Evolutionary conservation across 2,329 filamentous ascomycete species (phyloP).

Genomic region (Trichoderma koningiopsis): DNA sequence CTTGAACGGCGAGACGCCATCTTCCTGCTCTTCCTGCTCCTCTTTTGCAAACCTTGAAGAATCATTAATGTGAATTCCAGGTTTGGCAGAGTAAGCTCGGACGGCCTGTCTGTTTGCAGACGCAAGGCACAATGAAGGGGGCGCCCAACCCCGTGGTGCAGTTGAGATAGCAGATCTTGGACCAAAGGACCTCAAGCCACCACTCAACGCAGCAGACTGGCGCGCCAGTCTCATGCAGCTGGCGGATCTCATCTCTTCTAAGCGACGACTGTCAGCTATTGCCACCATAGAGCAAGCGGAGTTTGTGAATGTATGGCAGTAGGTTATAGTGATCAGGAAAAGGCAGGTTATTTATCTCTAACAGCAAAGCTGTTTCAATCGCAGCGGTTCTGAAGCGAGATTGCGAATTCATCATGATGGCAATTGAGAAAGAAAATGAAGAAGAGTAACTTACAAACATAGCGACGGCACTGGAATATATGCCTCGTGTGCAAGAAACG

Average conservation of each 20-base stretch:
- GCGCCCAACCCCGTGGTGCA: slow-evolving; percentile 12
- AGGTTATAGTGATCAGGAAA: slow-evolving; percentile 38
- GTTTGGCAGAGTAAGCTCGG: slow-evolving; percentile 32
- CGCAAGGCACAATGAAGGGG: not conserved
- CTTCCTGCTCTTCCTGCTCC: slow-evolving; percentile 29
- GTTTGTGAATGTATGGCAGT: slow-evolving; percentile 14
- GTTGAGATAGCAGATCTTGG: not conserved
- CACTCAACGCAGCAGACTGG: slow-evolving; percentile 30
- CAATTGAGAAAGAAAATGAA: slow-evolving; percentile 13
- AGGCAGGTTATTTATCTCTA: slow-evolving; percentile 47
- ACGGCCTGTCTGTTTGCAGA: not conserved
- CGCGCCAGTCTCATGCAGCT: slow-evolving; percentile 43
- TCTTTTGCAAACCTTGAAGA: slow-evolving; percentile 27
- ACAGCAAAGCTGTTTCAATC: slow-evolving; percentile 51
- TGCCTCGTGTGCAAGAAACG: slow-evolving; percentile 19
- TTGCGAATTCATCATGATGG: slow-evolving; percentile 47
- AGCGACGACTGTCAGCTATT: slow-evolving; percentile 39
- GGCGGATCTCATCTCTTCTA: slow-evolving; percentile 43
- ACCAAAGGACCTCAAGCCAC: slow-evolving; percentile 7
- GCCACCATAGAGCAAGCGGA: slow-evolving; percentile 37
- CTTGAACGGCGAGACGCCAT: slow-evolving; percentile 42
- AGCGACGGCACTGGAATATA: slow-evolving; percentile 30
- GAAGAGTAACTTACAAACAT: slow-evolving; percentile 43
- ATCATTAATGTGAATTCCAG: slow-evolving; percentile 22
- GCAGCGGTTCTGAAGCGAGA: slow-evolving; percentile 54